Base-by-base conservation (phyloP, 495 filamentous ascomycete genomes). In the Talaromyces adpressus region DNA sequence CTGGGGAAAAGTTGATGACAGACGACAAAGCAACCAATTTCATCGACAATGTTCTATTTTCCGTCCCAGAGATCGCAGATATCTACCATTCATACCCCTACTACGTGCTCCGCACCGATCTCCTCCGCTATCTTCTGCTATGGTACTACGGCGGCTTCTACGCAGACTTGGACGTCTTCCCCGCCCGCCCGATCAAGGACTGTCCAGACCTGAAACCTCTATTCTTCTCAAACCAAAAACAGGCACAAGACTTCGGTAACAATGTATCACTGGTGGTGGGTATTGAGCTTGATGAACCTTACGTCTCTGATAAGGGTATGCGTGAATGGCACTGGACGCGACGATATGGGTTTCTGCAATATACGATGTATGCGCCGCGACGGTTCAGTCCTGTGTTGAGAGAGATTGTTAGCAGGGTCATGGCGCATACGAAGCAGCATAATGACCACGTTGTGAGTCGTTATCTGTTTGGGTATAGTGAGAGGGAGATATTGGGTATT, bases 71-170 rank as follows among this genome's bases (percentile, higher is more conserved):
- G 1, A 67, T 78, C 8, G 62, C 65, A 6, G 59, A 34, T 0
- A 30, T 72, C 2, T 78, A 76, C 63, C 59, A 71, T 22, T 70
- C 72, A 36, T 77, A 77, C 29, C 76, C 74, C 0, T 65, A 75
- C 53, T 60, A 72, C 22, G 73, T 80, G 30, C 75, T 78, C 7
- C 75, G 76, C 4, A 75, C 77, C 0, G 80, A 84, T 47, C 71
- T 83, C 0, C 69, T 83, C n/a, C 74, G 80, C 20, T 84, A 84
- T 63, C 67, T 82, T 6, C 61, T 83, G 0, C 63, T 84, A 14
- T 76, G 73, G 70, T 75, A 76, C 57, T 74, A 78, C 36, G 82
- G 82, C 11, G 82, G 82, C 22, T 81, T 79, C 56, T 84, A 83
- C 64, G 77, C 74, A 1, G 82, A 84, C 62, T 71, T 79, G 20